Evolutionary conservation across 345 rosid genomes (phyloP), one percentile per base, ranked within the genome.

Genomic region (Brassica juncea): DNA sequence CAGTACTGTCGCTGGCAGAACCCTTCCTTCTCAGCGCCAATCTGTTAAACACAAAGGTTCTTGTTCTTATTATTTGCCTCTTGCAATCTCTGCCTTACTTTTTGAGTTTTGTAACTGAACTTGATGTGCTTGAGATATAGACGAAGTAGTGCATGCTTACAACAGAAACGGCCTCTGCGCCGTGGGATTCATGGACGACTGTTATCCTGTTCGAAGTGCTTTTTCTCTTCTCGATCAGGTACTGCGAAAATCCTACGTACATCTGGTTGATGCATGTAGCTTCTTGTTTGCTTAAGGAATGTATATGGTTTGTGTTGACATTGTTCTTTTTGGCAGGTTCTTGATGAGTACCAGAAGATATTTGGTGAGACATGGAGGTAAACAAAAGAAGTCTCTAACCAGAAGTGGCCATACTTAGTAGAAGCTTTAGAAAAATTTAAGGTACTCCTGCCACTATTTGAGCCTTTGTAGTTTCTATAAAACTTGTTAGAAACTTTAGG

Each of bases 11-110:
- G 99, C 96, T 11, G 88, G 84, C 62, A 94, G 99, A 19, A 92
- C 97, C 34, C 89, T 88, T 37, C 89, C 96, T n/a, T 86, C 86
- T 64, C 96, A 91, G 69, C 95, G 97, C 52, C 99, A 95, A 62
- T 92, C 98, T 25, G 97, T 92, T n/a, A 94, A 90, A 72, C 97
- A 93, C 80, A 92, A 91, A 90, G 99, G 98, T 94, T 28, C 44
- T 37, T 42, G 55, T 65, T 69, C 73, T 47, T n/a, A 1, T 2
- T 8, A 4, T 55, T 55, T 7, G 25, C 2, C 61, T 55, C 25
- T 19, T 7, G 8, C 3, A 5, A n/a, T 49, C 8, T 14, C 10
- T 19, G 10, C 19, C 47, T 28, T 65, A 49, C 14, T 67, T 71
- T 71, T 9, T 8, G 1, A 58, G 14, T 9, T 58, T 58, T 23